phyloP scores from a whole-genome alignment of 2,329 filamentous ascomycete species.

The Trichophyton mentagrophytes region DNA sequence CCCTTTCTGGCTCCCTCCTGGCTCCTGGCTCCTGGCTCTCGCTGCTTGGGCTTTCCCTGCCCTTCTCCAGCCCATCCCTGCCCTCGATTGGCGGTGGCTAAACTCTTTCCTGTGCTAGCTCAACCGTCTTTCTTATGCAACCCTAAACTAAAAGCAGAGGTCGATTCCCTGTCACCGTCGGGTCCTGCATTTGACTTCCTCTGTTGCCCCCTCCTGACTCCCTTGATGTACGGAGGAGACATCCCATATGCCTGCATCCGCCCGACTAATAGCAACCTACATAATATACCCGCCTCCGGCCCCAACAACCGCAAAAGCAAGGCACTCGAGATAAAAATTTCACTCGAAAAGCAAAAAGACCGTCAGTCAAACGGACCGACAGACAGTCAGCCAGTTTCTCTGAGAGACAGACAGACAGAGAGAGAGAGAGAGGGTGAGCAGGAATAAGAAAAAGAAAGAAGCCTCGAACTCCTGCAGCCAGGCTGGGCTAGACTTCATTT shows the following conservation, averaged over 20 bases:
- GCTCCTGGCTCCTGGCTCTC: background rate
- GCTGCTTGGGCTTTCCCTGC: background rate
- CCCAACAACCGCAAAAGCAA: conserved; percentile 4
- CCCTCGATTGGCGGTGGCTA: background rate
- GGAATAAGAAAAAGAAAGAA: conserved; percentile 1
- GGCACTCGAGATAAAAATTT: background rate
- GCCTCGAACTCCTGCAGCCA: conserved; percentile 2
- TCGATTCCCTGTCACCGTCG: background rate
- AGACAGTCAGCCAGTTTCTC: background rate
- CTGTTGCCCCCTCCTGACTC: background rate
- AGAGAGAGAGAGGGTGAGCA: background rate
- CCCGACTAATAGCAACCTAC: conserved; percentile 2
- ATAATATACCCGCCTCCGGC: conserved; percentile 4
- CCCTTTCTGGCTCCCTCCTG: background rate
- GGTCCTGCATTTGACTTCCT: conserved; percentile 4
- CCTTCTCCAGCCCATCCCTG: background rate
- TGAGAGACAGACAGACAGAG: background rate
- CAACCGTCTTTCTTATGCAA: conserved; percentile 3
- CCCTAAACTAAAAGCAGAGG: conserved; percentile 4
- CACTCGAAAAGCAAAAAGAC: background rate
- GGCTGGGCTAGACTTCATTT: background rate
- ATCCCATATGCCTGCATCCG: conserved; percentile 1
- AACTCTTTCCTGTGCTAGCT: conserved; percentile 4
- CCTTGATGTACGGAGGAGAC: background rate
- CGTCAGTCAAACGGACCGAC: background rate